Evolutionary conservation across 192 early-diverging fungal species (phyloP), one percentile per base, ranked within the genome.

Genomic region (Umbelopsis vinacea): DNA sequence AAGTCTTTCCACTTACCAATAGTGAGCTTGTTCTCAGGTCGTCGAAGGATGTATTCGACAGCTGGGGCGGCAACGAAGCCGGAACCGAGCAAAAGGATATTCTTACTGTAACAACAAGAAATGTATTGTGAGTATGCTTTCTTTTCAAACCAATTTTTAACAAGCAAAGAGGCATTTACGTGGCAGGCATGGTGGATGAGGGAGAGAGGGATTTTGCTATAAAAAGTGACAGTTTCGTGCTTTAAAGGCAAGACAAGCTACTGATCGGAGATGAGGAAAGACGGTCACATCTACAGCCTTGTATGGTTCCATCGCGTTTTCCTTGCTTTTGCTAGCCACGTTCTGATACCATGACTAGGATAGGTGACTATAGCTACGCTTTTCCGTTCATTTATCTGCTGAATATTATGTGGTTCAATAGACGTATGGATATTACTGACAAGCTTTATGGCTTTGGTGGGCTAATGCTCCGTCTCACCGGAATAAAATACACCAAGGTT

Each of bases 41-140:
- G 87, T 70, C 95, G 93, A 69, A 95, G 85, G 33, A 99, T 89
- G 83, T 96, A 98, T 74, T 95, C 90, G 66, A 93, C 90, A 76
- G 93, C 92, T 43, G 98, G 98, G 74, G 92, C 94, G 74, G 98
- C 97, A 53, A 99, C 98, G 81, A 94, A 99, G 68, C 98, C 98
- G 43, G 94, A 92, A 55, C 98, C 98, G 69, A 99, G 91, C 29
- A 99, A 91, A 72, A 99, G 89, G 80, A 99, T 95, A 68, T 92
- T 93, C 76, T 90, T 93, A 76, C 66, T 71, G 47, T 43, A 10
- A n/a, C 10, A 60, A 69, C 12, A 66, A 3, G 33, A 54, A 46
- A 40, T 1, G 11, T 23, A 50, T 33, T 74, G 40, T 43, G 11
- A 43, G 40, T 43, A 43, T 11, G 29, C 11, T 11, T 43, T 43